Base-by-base conservation (phyloP, 2,329 filamentous ascomycete genomes). In the Cercospora sp. region DNA sequence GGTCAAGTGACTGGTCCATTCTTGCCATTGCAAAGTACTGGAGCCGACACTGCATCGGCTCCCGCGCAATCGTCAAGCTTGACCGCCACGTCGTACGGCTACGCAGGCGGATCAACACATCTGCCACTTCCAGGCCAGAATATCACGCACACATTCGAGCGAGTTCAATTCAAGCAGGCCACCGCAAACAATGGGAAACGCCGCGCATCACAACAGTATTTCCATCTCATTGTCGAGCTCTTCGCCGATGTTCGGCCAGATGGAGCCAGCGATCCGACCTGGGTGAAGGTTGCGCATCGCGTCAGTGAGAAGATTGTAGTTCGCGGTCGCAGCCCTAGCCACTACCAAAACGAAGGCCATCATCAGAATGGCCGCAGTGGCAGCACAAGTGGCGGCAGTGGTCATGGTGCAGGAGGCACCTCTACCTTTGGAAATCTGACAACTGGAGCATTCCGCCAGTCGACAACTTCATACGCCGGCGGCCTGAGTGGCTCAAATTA, bases 171-270 rank as follows among this genome's bases (percentile, higher is more conserved):
- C 85, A 96, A 96, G 79, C 92, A 92, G 72, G 93, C 94, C 1
- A 97, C 93, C 0, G 92, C 93, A 26, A 97, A 97, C 81, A 97
- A 97, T 73, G 93, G 93, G 58, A 96, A 96, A 79, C 86, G 94
- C 72, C 86, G 94, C 66, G 93, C 93, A 1, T 92, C 93, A 18
- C 93, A 97, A 77, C 94, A 97, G 74, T 96, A 93, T 79, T 97
- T 96, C 76, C 92, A 95, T 74, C 84, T 97, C n/a, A 87, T 96
- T 57, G 90, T 96, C 3, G 93, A 96, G 77, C 87, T 96, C 1
- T 92, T 88, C 79, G 92, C 87, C 7, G 89, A 94, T 71, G 81
- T 92, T 7, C 85, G 87, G 2, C 76, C 79, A 33, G 82, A 77
- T 4, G 75, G 76, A 23, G 77, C 74, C 66, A 67, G 76, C 72